phyloP scores from a whole-genome alignment of 768 basidiomycete species.

The Podaxis sp. region DNA sequence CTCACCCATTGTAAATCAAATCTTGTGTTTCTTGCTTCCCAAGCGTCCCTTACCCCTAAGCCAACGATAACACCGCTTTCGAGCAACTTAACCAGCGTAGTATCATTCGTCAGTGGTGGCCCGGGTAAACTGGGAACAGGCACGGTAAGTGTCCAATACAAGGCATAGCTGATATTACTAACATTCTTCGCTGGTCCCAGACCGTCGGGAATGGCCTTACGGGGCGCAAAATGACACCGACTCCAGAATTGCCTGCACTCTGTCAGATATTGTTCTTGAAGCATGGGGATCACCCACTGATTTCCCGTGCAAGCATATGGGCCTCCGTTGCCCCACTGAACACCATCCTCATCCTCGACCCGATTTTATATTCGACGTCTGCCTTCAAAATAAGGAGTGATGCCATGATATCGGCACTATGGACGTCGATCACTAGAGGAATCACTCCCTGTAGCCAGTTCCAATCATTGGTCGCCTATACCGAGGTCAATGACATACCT shows the following conservation, averaged over 20 bases:
- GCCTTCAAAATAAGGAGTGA: slow-evolving; percentile 62
- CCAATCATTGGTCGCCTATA: neutral
- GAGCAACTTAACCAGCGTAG: slow-evolving; percentile 58
- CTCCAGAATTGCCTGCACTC: slow-evolving; percentile 36
- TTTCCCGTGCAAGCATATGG: slow-evolving; percentile 62
- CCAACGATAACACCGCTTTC: slow-evolving; percentile 78
- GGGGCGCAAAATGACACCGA: slow-evolving; percentile 50
- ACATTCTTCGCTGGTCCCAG: slow-evolving; percentile 76
- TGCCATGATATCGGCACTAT: slow-evolving; percentile 72
- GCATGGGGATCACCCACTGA: slow-evolving; percentile 33
- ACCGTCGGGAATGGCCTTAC: slow-evolving; percentile 61
- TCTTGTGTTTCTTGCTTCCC: slow-evolving; percentile 69
- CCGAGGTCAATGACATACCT: slow-evolving; percentile 29
- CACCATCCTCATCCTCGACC: slow-evolving; percentile 56
- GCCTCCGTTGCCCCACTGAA: slow-evolving; percentile 61
- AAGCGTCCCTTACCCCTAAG: slow-evolving; percentile 61
- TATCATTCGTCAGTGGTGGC: slow-evolving; percentile 64
- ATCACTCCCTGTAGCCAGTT: slow-evolving; percentile 43
- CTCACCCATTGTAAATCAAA: slow-evolving; percentile 80
- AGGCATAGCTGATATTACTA: slow-evolving; percentile 17
- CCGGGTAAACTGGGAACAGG: slow-evolving; percentile 51
- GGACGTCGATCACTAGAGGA: slow-evolving; percentile 63
- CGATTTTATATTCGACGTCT: slow-evolving; percentile 56
- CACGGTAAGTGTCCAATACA: neutral
- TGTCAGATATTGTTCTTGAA: neutral